phyloP scores from a whole-genome alignment of 2,329 filamentous ascomycete genomes.

The Aquanectria penicillioides region DNA sequence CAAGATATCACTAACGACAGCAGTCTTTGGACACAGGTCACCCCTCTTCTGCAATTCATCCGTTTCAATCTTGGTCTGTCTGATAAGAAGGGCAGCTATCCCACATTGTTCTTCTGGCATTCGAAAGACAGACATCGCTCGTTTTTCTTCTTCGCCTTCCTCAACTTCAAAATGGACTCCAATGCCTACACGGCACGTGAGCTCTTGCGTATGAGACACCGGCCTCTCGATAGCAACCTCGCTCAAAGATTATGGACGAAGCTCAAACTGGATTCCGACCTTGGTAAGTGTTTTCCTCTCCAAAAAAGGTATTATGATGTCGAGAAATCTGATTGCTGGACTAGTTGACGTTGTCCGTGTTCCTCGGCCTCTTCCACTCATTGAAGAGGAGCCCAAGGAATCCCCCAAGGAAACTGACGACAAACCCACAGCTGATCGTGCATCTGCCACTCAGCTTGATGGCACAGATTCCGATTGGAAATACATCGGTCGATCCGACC shows the following conservation, averaged over 20 bases:
- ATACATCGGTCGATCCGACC: slow-evolving; percentile 57
- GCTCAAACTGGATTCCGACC: slow-evolving; percentile 51
- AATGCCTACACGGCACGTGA: slow-evolving; percentile 56
- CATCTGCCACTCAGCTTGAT: slow-evolving; percentile 47
- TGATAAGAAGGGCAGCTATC: slow-evolving; percentile 40
- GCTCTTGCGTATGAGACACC: slow-evolving; percentile 51
- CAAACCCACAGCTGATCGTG: slow-evolving; percentile 19
- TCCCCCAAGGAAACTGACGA: slow-evolving; percentile 14
- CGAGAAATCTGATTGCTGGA: slow-evolving; percentile 16
- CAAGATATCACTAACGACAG: slow-evolving; percentile 45
- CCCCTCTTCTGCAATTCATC: slow-evolving; percentile 49
- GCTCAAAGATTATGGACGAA: slow-evolving; percentile 43
- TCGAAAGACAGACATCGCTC: slow-evolving; percentile 47
- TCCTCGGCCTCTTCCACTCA: slow-evolving; percentile 42
- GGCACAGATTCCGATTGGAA: slow-evolving; percentile 55
- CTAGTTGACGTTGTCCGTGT: slow-evolving; percentile 47
- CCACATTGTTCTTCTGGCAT: slow-evolving; percentile 53
- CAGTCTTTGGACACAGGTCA: slow-evolving; percentile 43
- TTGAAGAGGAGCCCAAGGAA: slow-evolving; percentile 43
- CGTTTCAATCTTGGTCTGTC: slow-evolving; percentile 35
- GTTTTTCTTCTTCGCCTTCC: slow-evolving; percentile 54
- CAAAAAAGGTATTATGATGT: too few species aligned
- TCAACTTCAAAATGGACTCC: slow-evolving; percentile 53
- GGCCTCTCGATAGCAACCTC: slow-evolving; percentile 39
- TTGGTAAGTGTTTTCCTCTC: slow-evolving; percentile 48